Evolutionary conservation across 2,329 filamentous ascomycete species (phyloP), one percentile per base, ranked within the genome.

Genomic region (Aspergillus clavatus): DNA sequence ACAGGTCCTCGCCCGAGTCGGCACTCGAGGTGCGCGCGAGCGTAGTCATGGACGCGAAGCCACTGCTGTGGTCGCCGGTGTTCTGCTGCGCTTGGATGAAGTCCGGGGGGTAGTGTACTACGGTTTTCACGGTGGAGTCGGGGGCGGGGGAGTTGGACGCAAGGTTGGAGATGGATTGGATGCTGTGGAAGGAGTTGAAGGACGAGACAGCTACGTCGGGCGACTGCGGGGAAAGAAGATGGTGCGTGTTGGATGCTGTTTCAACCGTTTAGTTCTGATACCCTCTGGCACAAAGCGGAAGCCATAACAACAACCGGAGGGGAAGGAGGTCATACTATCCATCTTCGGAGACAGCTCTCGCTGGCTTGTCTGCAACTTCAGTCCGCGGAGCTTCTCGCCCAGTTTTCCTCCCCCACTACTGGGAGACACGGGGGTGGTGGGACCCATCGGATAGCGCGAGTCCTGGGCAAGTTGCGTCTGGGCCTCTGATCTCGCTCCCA

Each of bases 1-100:
- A 96, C 2, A 95, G 74, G 31, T 87, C 90, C 47, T 95, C 89
- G 54, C 89, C 85, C 0, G 77, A 79, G 31, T 84, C 80, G 5
- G 56, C 50, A 65, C 48, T 66, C 39, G 47, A 54, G 28, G 46
- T 70, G 63, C 48, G 59, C 14, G 63, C 54, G n/a, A 67, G 47
- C 1, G 61, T 56, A 23, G 57, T 60, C 51, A 64, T 61, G 18
- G 60, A 65, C n/a, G 63, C 43, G 40, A 65, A 57, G 1, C 57
- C 50, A 7, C 50, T 58, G 59, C 40, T 56, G 10, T 35, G 26
- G 0, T 59, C 53, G 40, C 41, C 52, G 11, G 18, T 38, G 22
- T 53, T 55, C 45, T 71, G 69, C 8, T 67, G 58, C 26, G 60
- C 61, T 46, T 70, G 65, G 7, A 73, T 54, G 7, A 56, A 60